These are phyloP conservation scores for Ganoderma leucocontextum DNA, from an alignment of 1,284 basidiomycete genomes.

Conservation along the genomic window DNA sequence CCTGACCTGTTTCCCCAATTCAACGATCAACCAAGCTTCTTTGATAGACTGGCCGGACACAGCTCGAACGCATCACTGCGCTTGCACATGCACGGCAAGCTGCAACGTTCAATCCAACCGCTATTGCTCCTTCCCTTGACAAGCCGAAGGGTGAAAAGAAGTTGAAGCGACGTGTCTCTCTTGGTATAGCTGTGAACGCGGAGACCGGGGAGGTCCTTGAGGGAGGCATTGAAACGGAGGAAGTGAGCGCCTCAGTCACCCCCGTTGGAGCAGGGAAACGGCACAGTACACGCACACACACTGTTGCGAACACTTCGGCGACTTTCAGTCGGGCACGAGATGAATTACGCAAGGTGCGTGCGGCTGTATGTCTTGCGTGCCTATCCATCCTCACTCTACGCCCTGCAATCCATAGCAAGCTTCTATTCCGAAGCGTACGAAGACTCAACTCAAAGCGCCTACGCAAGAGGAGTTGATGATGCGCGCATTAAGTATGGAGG, in stretches of 20 bases:
- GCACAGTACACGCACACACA: slow-evolving; percentile 71
- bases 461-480: slow-evolving; percentile 86
- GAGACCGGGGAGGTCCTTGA: slow-evolving; percentile 60
- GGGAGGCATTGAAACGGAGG: slow-evolving; percentile 4
- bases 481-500: slow-evolving; percentile 85
- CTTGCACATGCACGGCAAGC: slow-evolving; percentile 69
- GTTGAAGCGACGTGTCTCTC: slow-evolving; percentile 58
- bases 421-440: slow-evolving; percentile 63
- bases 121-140: slow-evolving; percentile 37
- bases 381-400: neutral
- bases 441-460: slow-evolving; percentile 55
- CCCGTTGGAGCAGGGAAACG: slow-evolving; percentile 52
- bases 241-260: slow-evolving; percentile 7
- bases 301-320: slow-evolving; percentile 69
- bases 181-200: slow-evolving; percentile 60
- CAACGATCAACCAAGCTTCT: slow-evolving; percentile 20
- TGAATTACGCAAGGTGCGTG: slow-evolving; percentile 65
- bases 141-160: slow-evolving; percentile 45
- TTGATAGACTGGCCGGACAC: slow-evolving; percentile 58
- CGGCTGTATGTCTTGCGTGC: neutral
- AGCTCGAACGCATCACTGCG: slow-evolving; percentile 67
- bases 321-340: slow-evolving; percentile 68
- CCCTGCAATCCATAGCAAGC: slow-evolving; percentile 9
- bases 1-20: slow-evolving; percentile 1
- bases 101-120: slow-evolving; percentile 68